A percentile compares a stretch with the other conserved stretches of the same genome.
These are phyloP conservation scores for Aurinia saxatilis DNA, from an alignment of 345 rosid species.

Conservation along the genomic window DNA sequence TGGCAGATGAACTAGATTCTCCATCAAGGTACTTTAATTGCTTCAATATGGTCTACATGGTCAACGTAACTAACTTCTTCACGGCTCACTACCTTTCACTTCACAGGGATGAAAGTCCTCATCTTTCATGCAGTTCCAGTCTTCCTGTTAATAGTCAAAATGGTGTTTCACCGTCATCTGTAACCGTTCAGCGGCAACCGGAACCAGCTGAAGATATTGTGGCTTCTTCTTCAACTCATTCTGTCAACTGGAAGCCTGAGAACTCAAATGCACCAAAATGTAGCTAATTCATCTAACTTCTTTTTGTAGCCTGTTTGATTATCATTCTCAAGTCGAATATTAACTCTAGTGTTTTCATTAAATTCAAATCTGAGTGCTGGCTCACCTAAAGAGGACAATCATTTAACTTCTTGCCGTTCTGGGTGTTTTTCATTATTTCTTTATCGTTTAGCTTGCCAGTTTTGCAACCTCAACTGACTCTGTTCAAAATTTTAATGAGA, in stretches of 20 bases:
- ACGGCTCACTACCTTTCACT: conserved; percentile 12
- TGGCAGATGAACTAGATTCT: conserved; percentile 29
- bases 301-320: conserved; percentile 1
- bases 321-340: background rate
- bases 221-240: conserved; percentile 34
- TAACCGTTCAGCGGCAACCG: conserved; percentile 25
- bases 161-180: conserved; percentile 28
- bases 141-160: conserved; percentile 32
- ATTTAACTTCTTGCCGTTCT: conserved; percentile 1
- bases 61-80: conserved; percentile 9
- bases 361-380: background rate
- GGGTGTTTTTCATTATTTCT: background rate
- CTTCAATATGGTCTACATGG: background rate
- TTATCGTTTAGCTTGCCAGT: background rate
- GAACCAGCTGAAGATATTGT: conserved; percentile 24
- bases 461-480: background rate
- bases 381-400: background rate
- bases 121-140: conserved; percentile 32
- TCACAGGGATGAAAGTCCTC: conserved; percentile 43
- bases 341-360: conserved; percentile 1
- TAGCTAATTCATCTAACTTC: conserved; percentile 31
- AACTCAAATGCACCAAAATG: conserved; percentile 66
- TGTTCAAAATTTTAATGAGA: background rate
- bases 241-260: conserved; percentile 51
- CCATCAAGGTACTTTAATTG: conserved; percentile 42